These are phyloP conservation scores for Fusarium sp. DNA, from an alignment of 2,329 filamentous ascomycete species.

Conservation along the genomic window DNA sequence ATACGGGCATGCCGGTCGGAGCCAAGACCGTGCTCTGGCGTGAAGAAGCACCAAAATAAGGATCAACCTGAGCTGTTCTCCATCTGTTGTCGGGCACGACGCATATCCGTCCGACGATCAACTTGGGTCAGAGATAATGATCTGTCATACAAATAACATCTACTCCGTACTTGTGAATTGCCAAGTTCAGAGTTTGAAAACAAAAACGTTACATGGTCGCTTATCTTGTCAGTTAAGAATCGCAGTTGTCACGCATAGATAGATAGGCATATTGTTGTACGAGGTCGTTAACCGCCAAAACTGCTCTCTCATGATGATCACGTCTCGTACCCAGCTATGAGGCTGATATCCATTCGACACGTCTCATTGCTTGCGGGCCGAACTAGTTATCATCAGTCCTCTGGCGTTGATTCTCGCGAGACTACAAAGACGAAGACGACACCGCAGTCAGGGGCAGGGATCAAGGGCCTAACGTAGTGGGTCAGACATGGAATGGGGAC, in stretches of 20 bases:
- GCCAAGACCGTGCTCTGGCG: constrained; percentile 17
- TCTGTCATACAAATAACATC: constrained; percentile 12
- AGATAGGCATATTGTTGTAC: not conserved
- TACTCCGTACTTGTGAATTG: not conserved
- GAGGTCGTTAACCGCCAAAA: not conserved
- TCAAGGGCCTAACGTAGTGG: constrained; percentile 33
- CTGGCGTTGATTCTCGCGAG: not conserved
- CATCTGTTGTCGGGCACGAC: constrained; percentile 13
- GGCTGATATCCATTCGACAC: not conserved
- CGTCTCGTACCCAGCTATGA: not conserved
- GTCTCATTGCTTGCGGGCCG: not conserved
- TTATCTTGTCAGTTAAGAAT: constrained; percentile 10
- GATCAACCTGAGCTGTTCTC: constrained; percentile 31
- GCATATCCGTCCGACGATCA: constrained; percentile 8
- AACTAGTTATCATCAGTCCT: not conserved
- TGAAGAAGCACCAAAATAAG: constrained; percentile 26
- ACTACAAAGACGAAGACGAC: constrained; percentile 12
- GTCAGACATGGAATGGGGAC: constrained; percentile 32
- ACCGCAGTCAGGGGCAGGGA: constrained; percentile 31
- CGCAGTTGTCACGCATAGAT: not conserved
- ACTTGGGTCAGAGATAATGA: constrained; percentile 1
- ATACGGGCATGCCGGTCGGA: constrained; percentile 39
- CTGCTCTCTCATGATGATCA: not conserved
- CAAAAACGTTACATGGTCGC: constrained; percentile 11
- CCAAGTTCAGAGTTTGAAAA: constrained; percentile 3